Conservation (phyloP, 2,329 filamentous ascomycete species). For the Fusarium setosum region DNA sequence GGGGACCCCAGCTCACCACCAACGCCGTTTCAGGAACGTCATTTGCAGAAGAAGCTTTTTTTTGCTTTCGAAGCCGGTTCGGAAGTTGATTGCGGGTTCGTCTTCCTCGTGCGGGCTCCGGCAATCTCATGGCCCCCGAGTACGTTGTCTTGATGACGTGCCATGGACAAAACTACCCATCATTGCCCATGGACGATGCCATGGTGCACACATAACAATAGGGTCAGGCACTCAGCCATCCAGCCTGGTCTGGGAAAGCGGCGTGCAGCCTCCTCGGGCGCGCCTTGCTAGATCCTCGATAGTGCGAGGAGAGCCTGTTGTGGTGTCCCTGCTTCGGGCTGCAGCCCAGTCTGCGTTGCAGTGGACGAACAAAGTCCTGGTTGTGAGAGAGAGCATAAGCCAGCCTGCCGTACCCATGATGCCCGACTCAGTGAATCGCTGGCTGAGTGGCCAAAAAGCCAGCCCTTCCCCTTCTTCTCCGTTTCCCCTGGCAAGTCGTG, state of each 20-base stretch:
- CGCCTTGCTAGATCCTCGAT: conserved; percentile 29
- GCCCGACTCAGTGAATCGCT: conserved; percentile 16
- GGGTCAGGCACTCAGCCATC: not conserved
- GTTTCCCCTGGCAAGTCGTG: conserved; percentile 19
- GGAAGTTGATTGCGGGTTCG: not conserved
- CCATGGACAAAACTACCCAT: conserved; percentile 18
- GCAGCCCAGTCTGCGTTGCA: conserved; percentile 5
- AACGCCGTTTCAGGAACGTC: conserved; percentile 45
- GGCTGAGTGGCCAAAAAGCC: conserved; percentile 17
- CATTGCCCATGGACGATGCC: conserved; percentile 1
- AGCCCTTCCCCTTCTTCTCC: conserved; percentile 5
- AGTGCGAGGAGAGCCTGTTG: conserved; percentile 7
- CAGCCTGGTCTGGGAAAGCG: not conserved
- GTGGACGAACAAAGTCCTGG: conserved; percentile 12
- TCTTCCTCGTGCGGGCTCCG: conserved; percentile 7
- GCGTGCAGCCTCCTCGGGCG: conserved; percentile 18
- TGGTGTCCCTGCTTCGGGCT: conserved; percentile 12
- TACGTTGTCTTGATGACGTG: conserved; percentile 18
- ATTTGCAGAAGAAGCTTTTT: conserved; percentile 34
- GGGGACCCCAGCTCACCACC: conserved; percentile 35
- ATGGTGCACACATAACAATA: not conserved
- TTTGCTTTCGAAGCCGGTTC: conserved; percentile 7
- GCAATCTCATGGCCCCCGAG: not conserved
- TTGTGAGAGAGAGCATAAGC: conserved; percentile 20
- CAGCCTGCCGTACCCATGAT: not conserved